Base-by-base conservation (phyloP, 2,329 filamentous ascomycete species). In the Penicillium janthinellum region DNA sequence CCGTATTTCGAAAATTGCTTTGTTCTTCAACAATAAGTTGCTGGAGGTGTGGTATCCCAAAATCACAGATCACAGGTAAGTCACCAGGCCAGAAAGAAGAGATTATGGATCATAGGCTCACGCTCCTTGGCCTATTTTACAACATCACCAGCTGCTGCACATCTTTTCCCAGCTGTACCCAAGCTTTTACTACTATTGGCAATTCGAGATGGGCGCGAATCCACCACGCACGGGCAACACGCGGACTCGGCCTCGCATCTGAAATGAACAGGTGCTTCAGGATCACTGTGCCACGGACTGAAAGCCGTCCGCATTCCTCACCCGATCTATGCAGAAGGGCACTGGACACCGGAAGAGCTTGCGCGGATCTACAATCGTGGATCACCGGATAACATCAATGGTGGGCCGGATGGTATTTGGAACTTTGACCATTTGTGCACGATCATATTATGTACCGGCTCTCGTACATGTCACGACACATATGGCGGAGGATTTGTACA, bases 191-290 rank as follows among this genome's bases (percentile, higher is more conserved):
- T 84, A 87, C 71, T 87, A 86, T 68, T 90, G 87, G 87, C 88
- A 89, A 73, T 88, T 86, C 82, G 87, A 90, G 73, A 86, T 89
- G 83, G 86, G 89, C 67, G 85, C 87, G 77, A 12, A 92, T 93
- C 88, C 90, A 93, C 75, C 84, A 90, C 65, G 89, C 92, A 69
- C 48, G 87, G 81, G 74, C 81, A 83, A 31, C 81, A 85, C 67
- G 86, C 86, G 63, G 90, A 88, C 74, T 87, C 81, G 74, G 92
- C 88, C 88, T 92, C 90, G 68, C 61, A 72, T 86, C 84, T 28
- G 90, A 93, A 74, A 93, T 93, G 90, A 92, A 22, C 89, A 77
- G 89, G 89, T 1, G 83, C 88, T 0, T 85, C 83, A 0, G 83
- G 87, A 70, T 88, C 89, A 0, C 79, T 93, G 5, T 90, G 92